Percentiles rank a stretch among this genome's conserved stretches.
Evolutionary conservation across 2,329 filamentous ascomycete genomes (phyloP).

Genomic region (Pseudogymnoascus sp.): DNA sequence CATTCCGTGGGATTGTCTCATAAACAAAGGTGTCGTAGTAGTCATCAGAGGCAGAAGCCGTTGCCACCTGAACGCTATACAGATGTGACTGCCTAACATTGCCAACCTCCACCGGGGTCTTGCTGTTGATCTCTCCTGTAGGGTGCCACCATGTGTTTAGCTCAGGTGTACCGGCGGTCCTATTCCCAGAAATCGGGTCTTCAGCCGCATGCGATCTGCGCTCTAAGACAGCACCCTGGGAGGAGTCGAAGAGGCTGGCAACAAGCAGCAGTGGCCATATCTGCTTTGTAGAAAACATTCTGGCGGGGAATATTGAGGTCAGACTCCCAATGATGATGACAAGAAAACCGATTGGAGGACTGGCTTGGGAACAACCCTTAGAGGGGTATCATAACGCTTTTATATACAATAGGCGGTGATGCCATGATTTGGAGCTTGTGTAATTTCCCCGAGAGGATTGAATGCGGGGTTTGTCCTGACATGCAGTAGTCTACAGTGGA

Average conservation of each 20-base stretch:
- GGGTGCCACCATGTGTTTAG: constrained; percentile 21
- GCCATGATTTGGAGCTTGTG: neutral
- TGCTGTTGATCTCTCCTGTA: constrained; percentile 22
- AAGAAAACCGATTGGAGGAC: neutral
- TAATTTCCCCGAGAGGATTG: constrained; percentile 1
- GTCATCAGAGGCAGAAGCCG: neutral
- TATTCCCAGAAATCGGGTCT: neutral
- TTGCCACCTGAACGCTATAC: constrained; percentile 20
- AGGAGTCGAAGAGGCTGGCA: neutral
- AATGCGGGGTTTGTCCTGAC: neutral
- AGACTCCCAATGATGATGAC: neutral
- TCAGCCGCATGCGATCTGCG: neutral
- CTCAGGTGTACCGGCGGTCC: neutral
- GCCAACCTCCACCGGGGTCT: constrained; percentile 17
- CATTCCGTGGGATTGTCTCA: constrained; percentile 31
- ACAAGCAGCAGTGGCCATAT: neutral
- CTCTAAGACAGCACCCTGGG: neutral
- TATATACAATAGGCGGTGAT: neutral
- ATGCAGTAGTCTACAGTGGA: neutral
- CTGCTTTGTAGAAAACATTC: neutral
- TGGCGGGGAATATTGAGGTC: neutral
- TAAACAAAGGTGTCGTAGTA: constrained; percentile 32
- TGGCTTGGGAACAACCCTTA: neutral
- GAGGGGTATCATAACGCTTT: neutral
- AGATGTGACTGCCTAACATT: constrained; percentile 24